phyloP scores from a whole-genome alignment of 371 early-diverging fungal species.

The Zopfochytrium polystomum region DNA sequence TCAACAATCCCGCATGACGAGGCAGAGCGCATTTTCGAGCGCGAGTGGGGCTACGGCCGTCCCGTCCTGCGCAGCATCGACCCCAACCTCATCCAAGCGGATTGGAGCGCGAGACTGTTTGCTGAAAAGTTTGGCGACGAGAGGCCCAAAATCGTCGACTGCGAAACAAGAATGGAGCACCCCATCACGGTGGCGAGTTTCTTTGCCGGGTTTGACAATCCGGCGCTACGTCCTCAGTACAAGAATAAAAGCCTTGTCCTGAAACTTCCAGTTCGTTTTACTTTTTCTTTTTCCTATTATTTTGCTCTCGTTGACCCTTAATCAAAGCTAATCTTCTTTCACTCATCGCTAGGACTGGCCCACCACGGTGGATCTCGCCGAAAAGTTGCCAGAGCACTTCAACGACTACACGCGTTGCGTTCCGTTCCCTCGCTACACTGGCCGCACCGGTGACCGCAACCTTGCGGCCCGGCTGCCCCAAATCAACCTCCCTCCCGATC shows the following conservation, averaged over 20 bases:
- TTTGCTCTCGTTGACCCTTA: too few species aligned
- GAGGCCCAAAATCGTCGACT: slow-evolving; percentile 44
- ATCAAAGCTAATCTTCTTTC: background rate
- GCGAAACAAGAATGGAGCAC: too few species aligned
- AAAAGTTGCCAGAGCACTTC: too few species aligned
- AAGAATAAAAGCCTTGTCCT: too few species aligned
- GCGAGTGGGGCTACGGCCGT: slow-evolving; percentile 40
- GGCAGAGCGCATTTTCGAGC: slow-evolving; percentile 38
- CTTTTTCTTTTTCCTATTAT: too few species aligned
- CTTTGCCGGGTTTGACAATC: slow-evolving; percentile 43
- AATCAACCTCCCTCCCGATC: slow-evolving; percentile 56
- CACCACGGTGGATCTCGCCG: slow-evolving; percentile 50
- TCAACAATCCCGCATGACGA: slow-evolving; percentile 10
- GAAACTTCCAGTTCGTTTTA: slow-evolving; percentile 11
- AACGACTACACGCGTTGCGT: slow-evolving; percentile 53
- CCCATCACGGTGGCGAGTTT: slow-evolving; percentile 37
- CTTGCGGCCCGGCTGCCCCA: slow-evolving; percentile 53
- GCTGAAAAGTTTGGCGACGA: slow-evolving; percentile 37
- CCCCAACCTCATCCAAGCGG: slow-evolving; percentile 12
- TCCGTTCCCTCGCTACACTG: slow-evolving; percentile 61
- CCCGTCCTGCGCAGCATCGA: too few species aligned
- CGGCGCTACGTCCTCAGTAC: slow-evolving; percentile 5
- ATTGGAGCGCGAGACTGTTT: slow-evolving; percentile 50
- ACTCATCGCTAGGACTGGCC: slow-evolving; percentile 63
- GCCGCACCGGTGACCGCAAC: slow-evolving; percentile 55